Conservation (phyloP, 1,139 yeast genomes). For the Geotrichum reessii region DNA sequence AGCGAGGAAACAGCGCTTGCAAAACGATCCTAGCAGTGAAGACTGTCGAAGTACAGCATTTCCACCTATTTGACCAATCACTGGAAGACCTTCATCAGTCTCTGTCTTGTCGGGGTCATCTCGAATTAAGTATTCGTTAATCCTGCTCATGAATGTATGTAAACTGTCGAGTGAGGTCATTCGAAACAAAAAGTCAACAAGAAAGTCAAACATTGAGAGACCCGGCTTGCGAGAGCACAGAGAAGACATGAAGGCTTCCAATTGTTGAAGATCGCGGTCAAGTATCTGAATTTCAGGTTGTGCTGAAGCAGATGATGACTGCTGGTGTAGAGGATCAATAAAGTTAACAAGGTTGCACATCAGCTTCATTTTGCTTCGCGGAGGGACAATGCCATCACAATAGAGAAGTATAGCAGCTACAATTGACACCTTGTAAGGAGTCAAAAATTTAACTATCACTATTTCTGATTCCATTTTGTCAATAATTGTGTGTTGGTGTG, state of each 20-base stretch:
- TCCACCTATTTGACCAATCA: background rate
- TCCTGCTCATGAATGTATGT: conserved; percentile 17
- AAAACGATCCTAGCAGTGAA: conserved; percentile 41
- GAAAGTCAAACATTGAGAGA: conserved; percentile 10
- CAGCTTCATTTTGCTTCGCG: conserved; percentile 19
- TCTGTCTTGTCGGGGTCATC: conserved; percentile 12
- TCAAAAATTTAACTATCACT: conserved; percentile 22
- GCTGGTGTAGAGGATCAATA: conserved; percentile 23
- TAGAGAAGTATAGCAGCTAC: conserved; percentile 24
- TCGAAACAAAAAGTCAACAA: conserved; percentile 20
- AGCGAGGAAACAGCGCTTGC: conserved; percentile 42
- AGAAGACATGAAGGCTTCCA: conserved; percentile 5
- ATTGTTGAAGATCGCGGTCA: conserved; percentile 12
- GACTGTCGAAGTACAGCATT: conserved; percentile 2
- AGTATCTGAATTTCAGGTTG: background rate
- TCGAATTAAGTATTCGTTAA: conserved; percentile 9
- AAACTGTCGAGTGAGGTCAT: conserved; percentile 22
- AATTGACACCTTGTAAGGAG: conserved; percentile 30
- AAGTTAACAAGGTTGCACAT: conserved; percentile 25
- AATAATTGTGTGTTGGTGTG: background rate
- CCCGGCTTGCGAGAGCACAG: conserved; percentile 3
- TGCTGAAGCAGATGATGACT: background rate
- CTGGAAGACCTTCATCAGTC: background rate
- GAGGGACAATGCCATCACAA: conserved; percentile 25
- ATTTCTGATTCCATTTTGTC: conserved; percentile 7